These are phyloP conservation scores for Phyllosticta ampelicida DNA, from an alignment of 2,329 filamentous ascomycete species.

Conservation along the genomic window DNA sequence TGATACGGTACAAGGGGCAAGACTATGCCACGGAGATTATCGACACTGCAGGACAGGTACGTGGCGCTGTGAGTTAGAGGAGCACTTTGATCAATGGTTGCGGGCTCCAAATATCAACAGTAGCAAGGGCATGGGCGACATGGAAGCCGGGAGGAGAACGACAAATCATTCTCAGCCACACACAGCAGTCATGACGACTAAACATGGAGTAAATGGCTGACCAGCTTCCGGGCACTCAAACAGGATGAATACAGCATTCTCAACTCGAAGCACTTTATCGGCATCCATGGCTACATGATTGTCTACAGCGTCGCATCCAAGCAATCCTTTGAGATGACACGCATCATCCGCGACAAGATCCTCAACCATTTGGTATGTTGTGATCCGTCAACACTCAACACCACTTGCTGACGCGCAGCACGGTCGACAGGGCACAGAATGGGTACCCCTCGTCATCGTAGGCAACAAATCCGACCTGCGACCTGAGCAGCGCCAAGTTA, in stretches of 20 bases:
- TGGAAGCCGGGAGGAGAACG: not conserved
- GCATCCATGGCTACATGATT: slow-evolving; percentile 97
- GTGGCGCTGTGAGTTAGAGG: slow-evolving; percentile 13
- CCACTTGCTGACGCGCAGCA: slow-evolving; percentile 5
- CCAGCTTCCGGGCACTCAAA: slow-evolving; percentile 10
- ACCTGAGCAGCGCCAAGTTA: slow-evolving; percentile 86
- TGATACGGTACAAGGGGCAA: slow-evolving; percentile 84
- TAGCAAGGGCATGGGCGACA: not conserved
- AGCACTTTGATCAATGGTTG: not conserved
- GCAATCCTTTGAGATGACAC: slow-evolving; percentile 94
- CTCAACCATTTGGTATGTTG: slow-evolving; percentile 76
- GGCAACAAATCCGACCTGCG: slow-evolving; percentile 95
- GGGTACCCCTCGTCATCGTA: slow-evolving; percentile 86
- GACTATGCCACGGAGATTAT: slow-evolving; percentile 96
- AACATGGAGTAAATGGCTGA: slow-evolving; percentile 16
- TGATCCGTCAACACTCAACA: not conserved
- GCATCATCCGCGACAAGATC: slow-evolving; percentile 94
- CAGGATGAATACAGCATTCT: slow-evolving; percentile 97
- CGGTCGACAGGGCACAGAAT: slow-evolving; percentile 63
- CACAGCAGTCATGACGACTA: not conserved
- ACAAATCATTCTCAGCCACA: not conserved
- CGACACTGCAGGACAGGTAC: slow-evolving; percentile 88
- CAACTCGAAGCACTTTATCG: slow-evolving; percentile 98
- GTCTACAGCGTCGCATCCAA: slow-evolving; percentile 95
- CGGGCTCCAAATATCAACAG: not conserved